These are phyloP conservation scores for Spongispora temasekensis DNA, from an alignment of 1,284 basidiomycete genomes.

Conservation along the genomic window DNA sequence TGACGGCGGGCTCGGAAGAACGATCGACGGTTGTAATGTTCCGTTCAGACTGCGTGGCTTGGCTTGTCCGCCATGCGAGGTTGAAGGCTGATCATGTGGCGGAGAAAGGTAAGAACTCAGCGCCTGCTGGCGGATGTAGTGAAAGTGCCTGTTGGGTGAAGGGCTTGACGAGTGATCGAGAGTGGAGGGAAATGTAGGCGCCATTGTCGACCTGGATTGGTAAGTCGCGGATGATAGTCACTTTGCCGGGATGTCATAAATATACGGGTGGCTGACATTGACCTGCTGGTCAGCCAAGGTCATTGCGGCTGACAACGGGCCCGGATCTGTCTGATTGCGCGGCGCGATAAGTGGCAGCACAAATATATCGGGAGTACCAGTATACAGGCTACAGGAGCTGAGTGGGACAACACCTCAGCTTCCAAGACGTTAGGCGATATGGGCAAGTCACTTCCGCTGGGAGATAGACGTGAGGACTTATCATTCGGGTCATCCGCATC, in stretches of 20 bases:
- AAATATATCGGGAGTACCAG: too few species aligned
- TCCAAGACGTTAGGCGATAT: too few species aligned
- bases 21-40: constrained; percentile 9
- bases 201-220: constrained; percentile 17
- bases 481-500: too few species aligned
- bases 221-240: constrained; percentile 1
- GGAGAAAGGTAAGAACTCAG: constrained; percentile 6
- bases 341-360: too few species aligned
- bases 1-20: constrained; percentile 7
- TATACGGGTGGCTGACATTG: constrained; percentile 29
- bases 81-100: constrained; percentile 1
- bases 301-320: constrained; percentile 22
- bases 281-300: constrained; percentile 21
- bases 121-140: constrained; percentile 16
- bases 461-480: too few species aligned
- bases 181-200: constrained; percentile 18
- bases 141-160: constrained; percentile 5
- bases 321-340: too few species aligned
- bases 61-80: background rate
- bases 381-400: too few species aligned
- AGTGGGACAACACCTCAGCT: too few species aligned
- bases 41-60: constrained; percentile 10
- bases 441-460: too few species aligned
- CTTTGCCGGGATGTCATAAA: constrained; percentile 20
- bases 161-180: constrained; percentile 3